A percentile compares a stretch with the other conserved stretches of the same genome.
Evolutionary conservation across 2,329 filamentous ascomycete genomes (phyloP).

Genomic region (Calonectria hongkongensis): DNA sequence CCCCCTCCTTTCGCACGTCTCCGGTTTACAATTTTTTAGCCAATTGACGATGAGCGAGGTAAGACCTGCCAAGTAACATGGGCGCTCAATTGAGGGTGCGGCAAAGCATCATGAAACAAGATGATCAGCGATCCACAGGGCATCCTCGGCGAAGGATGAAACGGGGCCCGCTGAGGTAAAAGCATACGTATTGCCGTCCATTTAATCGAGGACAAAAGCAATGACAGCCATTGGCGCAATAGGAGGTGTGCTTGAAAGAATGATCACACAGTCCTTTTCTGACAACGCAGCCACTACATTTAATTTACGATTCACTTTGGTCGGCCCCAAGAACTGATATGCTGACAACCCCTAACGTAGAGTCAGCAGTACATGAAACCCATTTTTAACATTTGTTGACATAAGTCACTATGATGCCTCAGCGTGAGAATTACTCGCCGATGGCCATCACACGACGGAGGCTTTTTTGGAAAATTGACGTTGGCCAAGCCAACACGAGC

Average conservation of each 20-base stretch:
- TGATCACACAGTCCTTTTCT: not conserved
- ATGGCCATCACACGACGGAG: not conserved
- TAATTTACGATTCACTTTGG: not conserved
- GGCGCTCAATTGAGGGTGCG: slow-evolving; percentile 8
- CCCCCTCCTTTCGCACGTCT: not conserved
- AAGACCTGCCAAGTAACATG: not conserved
- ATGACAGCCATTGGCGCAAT: not conserved
- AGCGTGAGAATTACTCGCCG: not conserved
- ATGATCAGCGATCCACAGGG: slow-evolving; percentile 14
- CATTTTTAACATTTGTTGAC: not conserved
- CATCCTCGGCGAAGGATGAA: slow-evolving; percentile 21
- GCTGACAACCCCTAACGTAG: not conserved
- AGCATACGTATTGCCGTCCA: not conserved
- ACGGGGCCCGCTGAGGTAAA: slow-evolving; percentile 12
- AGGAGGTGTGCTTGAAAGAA: not conserved
- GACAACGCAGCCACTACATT: not conserved
- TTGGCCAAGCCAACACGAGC: not conserved
- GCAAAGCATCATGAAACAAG: slow-evolving; percentile 19
- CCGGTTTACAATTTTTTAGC: not conserved
- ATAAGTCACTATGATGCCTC: not conserved
- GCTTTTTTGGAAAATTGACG: not conserved
- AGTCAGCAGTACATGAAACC: not conserved
- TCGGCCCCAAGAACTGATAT: not conserved
- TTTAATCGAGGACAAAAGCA: not conserved
- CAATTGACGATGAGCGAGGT: not conserved